Conservation (phyloP, 495 filamentous ascomycete species). For the Penicillium cataractarum region DNA sequence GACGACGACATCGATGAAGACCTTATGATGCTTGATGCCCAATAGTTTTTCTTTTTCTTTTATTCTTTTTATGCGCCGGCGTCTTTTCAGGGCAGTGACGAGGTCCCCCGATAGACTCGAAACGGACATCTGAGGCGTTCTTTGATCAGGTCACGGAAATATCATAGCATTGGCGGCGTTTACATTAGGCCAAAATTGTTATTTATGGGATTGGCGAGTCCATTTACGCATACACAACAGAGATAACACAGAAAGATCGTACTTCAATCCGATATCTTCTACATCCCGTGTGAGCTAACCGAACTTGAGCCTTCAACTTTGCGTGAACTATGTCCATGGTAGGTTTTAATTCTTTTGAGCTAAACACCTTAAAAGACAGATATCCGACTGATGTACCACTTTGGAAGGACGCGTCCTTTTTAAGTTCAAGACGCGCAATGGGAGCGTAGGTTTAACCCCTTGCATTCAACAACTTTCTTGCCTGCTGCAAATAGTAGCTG, state of each 20-base stretch:
- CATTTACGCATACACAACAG: background rate
- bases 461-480: background rate
- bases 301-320: too few relatives aligned
- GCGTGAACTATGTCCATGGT: too few relatives aligned
- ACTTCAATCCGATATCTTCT: background rate
- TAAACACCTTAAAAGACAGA: background rate
- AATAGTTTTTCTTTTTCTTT: conserved; percentile 29
- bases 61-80: conserved; percentile 16
- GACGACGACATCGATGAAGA: conserved; percentile 66
- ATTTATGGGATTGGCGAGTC: conserved; percentile 1
- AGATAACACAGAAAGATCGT: background rate
- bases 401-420: background rate
- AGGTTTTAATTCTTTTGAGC: too few relatives aligned
- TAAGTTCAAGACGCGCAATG: background rate
- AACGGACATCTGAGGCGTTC: conserved; percentile 2
- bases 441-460: background rate
- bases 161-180: conserved; percentile 32
- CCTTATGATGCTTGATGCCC: conserved; percentile 64
- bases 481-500: background rate
- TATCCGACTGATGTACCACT: too few relatives aligned
- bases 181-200: conserved; percentile 9
- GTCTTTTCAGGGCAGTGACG: background rate
- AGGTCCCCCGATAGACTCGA: background rate
- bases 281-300: too few relatives aligned
- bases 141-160: conserved; percentile 16